Conservation (phyloP, 2,329 filamentous ascomycete genomes). For the Venturia nashicola region DNA sequence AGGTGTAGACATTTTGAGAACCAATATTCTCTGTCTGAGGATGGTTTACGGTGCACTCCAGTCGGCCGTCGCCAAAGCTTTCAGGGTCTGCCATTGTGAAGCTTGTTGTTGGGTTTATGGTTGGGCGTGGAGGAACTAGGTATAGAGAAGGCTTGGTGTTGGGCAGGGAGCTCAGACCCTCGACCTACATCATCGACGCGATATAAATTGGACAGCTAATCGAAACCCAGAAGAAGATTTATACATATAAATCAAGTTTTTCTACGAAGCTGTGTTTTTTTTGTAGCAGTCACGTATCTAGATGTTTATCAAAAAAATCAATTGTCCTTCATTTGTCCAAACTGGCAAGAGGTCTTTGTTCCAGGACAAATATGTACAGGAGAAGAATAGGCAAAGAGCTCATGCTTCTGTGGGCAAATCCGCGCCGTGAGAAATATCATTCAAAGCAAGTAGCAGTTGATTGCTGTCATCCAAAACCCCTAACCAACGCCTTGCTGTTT, state of each 20-base stretch:
- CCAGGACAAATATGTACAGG: background rate
- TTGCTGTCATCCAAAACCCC: background rate
- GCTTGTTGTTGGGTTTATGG: background rate
- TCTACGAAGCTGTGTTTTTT: too few species aligned
- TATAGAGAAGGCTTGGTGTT: background rate
- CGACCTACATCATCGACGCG: background rate
- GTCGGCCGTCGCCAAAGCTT: constrained; percentile 44
- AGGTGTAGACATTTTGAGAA: constrained; percentile 92
- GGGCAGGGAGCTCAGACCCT: background rate
- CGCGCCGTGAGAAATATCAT: background rate
- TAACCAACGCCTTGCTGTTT: background rate
- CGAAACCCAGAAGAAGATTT: background rate
- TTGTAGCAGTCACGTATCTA: background rate
- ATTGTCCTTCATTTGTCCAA: background rate
- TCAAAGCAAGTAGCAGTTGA: background rate
- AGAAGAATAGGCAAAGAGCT: background rate
- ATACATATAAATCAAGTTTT: too few species aligned
- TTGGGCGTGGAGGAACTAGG: background rate
- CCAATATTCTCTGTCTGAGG: constrained; percentile 94
- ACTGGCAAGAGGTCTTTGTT: background rate
- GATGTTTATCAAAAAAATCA: background rate
- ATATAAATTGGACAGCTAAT: background rate
- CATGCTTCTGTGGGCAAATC: background rate
- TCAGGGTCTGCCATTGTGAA: constrained; percentile 6
- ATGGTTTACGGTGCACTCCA: constrained; percentile 72